Evolutionary conservation across 441 rosid genomes (phyloP).

Genomic region (Populus trichocarpa): DNA sequence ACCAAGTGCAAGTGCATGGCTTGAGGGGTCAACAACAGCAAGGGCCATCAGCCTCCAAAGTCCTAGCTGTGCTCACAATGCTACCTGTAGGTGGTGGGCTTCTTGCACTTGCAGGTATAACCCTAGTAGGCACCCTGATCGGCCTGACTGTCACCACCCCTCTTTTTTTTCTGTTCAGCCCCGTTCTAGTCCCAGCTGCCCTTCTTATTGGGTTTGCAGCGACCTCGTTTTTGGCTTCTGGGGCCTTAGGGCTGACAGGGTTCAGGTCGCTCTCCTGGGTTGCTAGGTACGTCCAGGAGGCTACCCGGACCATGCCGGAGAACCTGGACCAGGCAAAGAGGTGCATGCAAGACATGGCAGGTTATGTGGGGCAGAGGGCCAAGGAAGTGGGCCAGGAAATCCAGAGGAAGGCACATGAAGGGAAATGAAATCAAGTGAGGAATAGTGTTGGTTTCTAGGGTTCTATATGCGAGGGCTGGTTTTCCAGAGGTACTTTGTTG

Average conservation of each 20-base stretch:
- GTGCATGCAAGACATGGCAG: conserved; percentile 40
- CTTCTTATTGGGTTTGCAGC: conserved; percentile 45
- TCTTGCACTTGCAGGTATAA: conserved; percentile 56
- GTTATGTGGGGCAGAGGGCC: conserved; percentile 54
- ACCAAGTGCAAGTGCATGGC: conserved; percentile 49
- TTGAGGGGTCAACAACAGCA: conserved; percentile 21
- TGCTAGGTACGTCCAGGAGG: conserved; percentile 36
- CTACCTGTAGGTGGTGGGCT: conserved; percentile 59
- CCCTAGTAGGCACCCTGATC: conserved; percentile 54
- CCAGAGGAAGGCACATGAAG: conserved; percentile 40
- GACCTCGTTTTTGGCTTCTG: conserved; percentile 52
- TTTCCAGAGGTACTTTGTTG: background rate
- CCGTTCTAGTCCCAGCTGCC: conserved; percentile 66
- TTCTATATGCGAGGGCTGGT: no score
- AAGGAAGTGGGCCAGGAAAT: conserved; percentile 52
- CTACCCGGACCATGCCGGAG: conserved; percentile 34
- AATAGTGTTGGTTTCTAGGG: background rate
- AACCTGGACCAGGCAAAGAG: conserved; percentile 48
- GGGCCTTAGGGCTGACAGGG: conserved; percentile 60
- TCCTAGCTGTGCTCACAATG: conserved; percentile 44
- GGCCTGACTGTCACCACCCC: conserved; percentile 55
- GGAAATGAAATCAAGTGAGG: background rate
- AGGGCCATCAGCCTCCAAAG: conserved; percentile 55
- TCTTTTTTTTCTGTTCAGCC: conserved; percentile 68
- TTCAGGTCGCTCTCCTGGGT: conserved; percentile 55